These are phyloP conservation scores for Abelmoschus esculentus DNA, from an alignment of 345 rosid species.

Conservation along the genomic window DNA sequence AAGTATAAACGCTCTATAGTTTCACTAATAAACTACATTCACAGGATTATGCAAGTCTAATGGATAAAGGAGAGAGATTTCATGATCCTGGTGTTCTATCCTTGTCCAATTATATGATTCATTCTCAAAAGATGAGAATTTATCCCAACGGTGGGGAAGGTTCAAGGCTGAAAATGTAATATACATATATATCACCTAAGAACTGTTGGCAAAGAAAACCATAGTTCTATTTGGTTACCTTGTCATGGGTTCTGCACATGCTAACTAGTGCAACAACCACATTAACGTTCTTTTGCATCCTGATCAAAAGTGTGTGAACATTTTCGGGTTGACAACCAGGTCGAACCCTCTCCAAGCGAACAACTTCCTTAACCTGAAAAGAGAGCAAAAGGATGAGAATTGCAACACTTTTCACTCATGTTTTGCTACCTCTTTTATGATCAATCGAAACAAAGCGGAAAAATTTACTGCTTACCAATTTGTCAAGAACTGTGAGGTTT, in stretches of 20 bases:
- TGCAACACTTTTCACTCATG: not conserved
- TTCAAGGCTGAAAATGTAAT: not conserved
- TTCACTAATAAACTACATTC: not conserved
- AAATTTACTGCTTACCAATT: constrained; percentile 39
- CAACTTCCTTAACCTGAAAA: constrained; percentile 49
- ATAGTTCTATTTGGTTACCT: constrained; percentile 33
- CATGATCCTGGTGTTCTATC: not conserved
- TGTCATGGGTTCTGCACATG: constrained; percentile 58
- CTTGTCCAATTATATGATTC: not conserved
- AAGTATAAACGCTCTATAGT: not conserved
- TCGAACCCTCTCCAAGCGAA: constrained; percentile 30
- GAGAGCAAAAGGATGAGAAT: constrained; percentile 4
- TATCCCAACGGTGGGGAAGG: not conserved
- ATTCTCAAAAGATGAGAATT: not conserved
- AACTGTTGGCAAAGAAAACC: constrained; percentile 6
- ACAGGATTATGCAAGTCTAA: not conserved
- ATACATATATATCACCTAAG: not conserved
- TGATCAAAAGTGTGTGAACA: constrained; percentile 36
- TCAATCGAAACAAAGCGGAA: constrained; percentile 2
- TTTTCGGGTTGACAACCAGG: constrained; percentile 33
- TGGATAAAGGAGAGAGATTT: not conserved
- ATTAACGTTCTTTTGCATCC: constrained; percentile 48
- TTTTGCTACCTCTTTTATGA: not conserved
- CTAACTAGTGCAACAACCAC: constrained; percentile 67
- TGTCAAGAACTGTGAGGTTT: constrained; percentile 50